A percentile compares a stretch with the other conserved stretches of the same genome.
Evolutionary conservation across 1,284 basidiomycete species (phyloP).

Genomic region (Phaffia rhodozyma): DNA sequence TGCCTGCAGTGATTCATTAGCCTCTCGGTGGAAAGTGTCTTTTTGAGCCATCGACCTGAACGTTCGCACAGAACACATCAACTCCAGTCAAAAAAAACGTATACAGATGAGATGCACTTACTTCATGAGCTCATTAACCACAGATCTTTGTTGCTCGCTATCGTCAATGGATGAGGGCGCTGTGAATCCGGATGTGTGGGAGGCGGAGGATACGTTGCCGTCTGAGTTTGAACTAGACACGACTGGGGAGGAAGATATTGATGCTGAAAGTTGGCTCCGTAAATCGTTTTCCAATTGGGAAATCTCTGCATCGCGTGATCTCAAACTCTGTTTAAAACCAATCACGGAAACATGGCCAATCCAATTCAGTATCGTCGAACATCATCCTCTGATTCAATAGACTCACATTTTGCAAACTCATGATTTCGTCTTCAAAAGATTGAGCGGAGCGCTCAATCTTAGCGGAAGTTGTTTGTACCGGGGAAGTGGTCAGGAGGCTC

Average conservation of each 20-base stretch:
- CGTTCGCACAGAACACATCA: constrained; percentile 2
- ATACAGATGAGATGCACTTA: constrained; percentile 35
- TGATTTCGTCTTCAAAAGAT: constrained; percentile 82
- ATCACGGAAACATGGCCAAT: constrained; percentile 5
- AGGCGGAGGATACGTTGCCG: background rate
- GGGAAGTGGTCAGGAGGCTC: constrained; percentile 26
- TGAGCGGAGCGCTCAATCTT: constrained; percentile 48
- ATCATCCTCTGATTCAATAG: too few relatives aligned
- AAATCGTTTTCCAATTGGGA: constrained; percentile 48
- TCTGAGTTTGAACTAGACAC: constrained; percentile 4
- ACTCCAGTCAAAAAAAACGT: background rate
- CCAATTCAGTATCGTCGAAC: background rate
- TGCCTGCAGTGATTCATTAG: constrained; percentile 53
- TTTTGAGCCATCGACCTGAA: constrained; percentile 85
- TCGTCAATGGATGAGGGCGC: constrained; percentile 34
- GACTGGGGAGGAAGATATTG: background rate
- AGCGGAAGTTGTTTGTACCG: constrained; percentile 24
- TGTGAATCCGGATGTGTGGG: constrained; percentile 13
- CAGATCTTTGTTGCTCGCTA: constrained; percentile 50
- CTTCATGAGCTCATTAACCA: constrained; percentile 74
- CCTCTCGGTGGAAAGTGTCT: constrained; percentile 68
- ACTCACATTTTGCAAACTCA: constrained; percentile 64
- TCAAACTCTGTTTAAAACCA: constrained; percentile 42
- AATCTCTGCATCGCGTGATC: constrained; percentile 78
- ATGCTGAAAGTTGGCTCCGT: constrained; percentile 22